Percentiles rank a stretch among this genome's conserved stretches.
Evolutionary conservation across 176 grass and related monocot genomes (phyloP).

Genomic region (Lolium multiflorum): DNA sequence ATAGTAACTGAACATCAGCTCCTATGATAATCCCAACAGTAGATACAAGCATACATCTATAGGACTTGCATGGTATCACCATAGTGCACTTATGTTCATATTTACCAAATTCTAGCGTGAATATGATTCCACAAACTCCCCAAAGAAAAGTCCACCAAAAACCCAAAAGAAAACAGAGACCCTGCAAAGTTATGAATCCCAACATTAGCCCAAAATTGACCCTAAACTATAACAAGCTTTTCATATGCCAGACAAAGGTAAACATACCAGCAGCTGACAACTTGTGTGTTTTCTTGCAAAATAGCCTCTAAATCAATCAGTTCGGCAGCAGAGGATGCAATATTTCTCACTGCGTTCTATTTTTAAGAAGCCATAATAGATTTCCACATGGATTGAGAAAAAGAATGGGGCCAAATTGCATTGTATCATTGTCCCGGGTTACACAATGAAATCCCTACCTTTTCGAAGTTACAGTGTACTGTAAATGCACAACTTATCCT

Average conservation of each 20-base stretch:
- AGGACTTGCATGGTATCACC: not conserved
- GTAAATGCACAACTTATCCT: not conserved
- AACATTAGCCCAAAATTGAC: not conserved
- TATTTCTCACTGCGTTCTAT: not conserved
- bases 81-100: not conserved
- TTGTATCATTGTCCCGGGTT: not conserved
- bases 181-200: not conserved
- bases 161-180: not conserved
- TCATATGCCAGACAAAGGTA: not conserved
- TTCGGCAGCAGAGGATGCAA: not conserved
- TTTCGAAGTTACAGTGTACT: slow-evolving; percentile 1
- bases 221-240: slow-evolving; percentile 12
- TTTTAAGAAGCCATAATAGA: not conserved
- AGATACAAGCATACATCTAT: not conserved
- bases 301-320: slow-evolving; percentile 8
- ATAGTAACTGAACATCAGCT: slow-evolving; percentile 16
- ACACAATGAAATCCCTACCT: not conserved
- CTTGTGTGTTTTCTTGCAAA: slow-evolving; percentile 1
- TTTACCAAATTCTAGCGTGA: not conserved
- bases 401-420: not conserved
- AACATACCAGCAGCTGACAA: not conserved
- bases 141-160: not conserved
- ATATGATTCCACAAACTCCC: not conserved
- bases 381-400: not conserved
- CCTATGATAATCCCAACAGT: not conserved